phyloP scores from a whole-genome alignment of 1,284 basidiomycete genomes.

The Fistulinella cinereoalba region DNA sequence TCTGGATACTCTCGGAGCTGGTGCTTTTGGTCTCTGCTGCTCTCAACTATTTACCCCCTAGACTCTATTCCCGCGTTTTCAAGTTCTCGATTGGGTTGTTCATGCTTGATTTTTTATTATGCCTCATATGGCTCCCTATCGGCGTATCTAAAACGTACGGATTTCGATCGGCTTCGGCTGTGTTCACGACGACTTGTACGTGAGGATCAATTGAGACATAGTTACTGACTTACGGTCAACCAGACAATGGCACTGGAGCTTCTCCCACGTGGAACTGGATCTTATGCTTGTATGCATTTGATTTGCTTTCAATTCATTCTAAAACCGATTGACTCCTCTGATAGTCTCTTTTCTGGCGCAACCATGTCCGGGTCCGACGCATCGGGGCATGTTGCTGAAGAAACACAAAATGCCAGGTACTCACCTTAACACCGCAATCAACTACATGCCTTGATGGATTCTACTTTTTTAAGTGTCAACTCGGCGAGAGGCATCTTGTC shows the following conservation, averaged over 20 bases:
- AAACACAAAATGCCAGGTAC: conserved; percentile 82
- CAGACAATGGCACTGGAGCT: conserved; percentile 85
- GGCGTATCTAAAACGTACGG: conserved; percentile 82
- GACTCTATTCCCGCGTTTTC: conserved; percentile 70
- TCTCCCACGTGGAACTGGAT: conserved; percentile 85
- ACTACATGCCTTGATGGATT: not conserved
- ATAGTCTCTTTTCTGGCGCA: conserved; percentile 77
- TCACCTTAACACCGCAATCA: not conserved
- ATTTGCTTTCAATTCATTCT: conserved; percentile 1
- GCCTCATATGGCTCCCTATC: conserved; percentile 85
- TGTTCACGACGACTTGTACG: conserved; percentile 79
- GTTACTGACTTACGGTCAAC: conserved; percentile 6
- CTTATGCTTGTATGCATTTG: conserved; percentile 73
- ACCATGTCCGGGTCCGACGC: conserved; percentile 86
- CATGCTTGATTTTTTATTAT: conserved; percentile 81
- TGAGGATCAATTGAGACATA: conserved; percentile 10
- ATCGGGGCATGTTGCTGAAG: conserved; percentile 85
- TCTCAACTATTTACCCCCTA: conserved; percentile 80
- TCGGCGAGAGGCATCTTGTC: conserved; percentile 78
- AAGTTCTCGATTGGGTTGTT: conserved; percentile 69
- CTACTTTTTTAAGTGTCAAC: conserved; percentile 50
- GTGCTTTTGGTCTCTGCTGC: conserved; percentile 66
- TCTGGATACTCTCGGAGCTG: conserved; percentile 77
- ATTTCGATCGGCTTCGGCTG: conserved; percentile 74
- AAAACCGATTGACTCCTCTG: conserved; percentile 3